phyloP scores from a whole-genome alignment of 2,329 filamentous ascomycete genomes.

The Aspergillus terreus region DNA sequence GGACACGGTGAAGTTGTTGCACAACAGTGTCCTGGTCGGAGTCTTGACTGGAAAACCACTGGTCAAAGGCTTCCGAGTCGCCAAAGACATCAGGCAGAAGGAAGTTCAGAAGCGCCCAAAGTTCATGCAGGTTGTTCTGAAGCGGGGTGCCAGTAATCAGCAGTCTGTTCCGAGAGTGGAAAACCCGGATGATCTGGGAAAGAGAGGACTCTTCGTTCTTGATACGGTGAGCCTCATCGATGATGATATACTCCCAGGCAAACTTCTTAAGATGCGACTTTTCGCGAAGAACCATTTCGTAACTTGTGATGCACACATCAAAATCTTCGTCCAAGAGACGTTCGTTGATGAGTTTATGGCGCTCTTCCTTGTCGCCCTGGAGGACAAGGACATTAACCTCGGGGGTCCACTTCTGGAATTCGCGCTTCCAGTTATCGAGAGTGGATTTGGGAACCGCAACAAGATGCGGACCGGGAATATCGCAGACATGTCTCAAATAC shows the following conservation, averaged over 20 bases:
- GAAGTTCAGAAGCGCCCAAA: slow-evolving; percentile 97
- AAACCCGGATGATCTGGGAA: slow-evolving; percentile 92
- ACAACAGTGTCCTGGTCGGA: slow-evolving; percentile 93
- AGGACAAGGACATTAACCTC: slow-evolving; percentile 92
- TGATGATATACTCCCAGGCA: slow-evolving; percentile 99
- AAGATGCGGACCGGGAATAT: slow-evolving; percentile 85
- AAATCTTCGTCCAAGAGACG: slow-evolving; percentile 92
- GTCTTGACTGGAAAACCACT: slow-evolving; percentile 92
- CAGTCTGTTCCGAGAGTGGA: slow-evolving; percentile 90
- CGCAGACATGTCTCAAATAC: slow-evolving; percentile 86
- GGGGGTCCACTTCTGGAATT: slow-evolving; percentile 91
- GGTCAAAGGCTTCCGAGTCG: slow-evolving; percentile 92
- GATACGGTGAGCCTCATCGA: slow-evolving; percentile 96
- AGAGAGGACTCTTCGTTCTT: slow-evolving; percentile 99
- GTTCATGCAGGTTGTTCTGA: slow-evolving; percentile 96
- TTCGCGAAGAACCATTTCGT: slow-evolving; percentile 97
- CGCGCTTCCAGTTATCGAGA: slow-evolving; percentile 95
- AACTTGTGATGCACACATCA: slow-evolving; percentile 96
- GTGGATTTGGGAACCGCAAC: slow-evolving; percentile 95
- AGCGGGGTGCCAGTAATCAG: slow-evolving; percentile 95
- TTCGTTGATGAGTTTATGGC: slow-evolving; percentile 81
- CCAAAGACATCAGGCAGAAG: slow-evolving; percentile 97
- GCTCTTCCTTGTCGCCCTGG: slow-evolving; percentile 92
- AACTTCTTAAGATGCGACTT: slow-evolving; percentile 95
- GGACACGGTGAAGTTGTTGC: slow-evolving; percentile 87